Evolutionary conservation across 345 rosid species (phyloP).

Genomic region (Laguncularia racemosa): DNA sequence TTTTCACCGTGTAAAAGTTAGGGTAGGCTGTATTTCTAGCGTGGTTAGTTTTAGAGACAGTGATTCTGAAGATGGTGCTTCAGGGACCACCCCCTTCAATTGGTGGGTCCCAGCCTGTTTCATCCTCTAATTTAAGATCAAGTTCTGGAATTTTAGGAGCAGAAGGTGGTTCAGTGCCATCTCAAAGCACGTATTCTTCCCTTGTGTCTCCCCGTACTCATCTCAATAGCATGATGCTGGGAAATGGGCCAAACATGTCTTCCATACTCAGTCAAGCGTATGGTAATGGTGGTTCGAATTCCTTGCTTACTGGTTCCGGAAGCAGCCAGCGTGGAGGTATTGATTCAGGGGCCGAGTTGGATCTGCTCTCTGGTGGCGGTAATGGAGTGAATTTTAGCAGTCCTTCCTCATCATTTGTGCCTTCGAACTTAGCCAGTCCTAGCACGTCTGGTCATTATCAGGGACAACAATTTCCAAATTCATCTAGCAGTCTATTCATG

Average conservation of each 20-base stretch:
- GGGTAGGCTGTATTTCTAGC: no score
- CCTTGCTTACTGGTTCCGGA: slow-evolving; percentile 45
- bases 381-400: slow-evolving; percentile 55
- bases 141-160: slow-evolving; percentile 66
- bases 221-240: slow-evolving; percentile 72
- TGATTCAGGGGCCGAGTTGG: slow-evolving; percentile 72
- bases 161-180: slow-evolving; percentile 64
- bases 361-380: slow-evolving; percentile 57
- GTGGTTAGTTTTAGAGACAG: slow-evolving; percentile 9
- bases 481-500: slow-evolving; percentile 53
- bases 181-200: slow-evolving; percentile 61
- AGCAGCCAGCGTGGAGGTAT: slow-evolving; percentile 47
- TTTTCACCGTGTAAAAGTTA: no score
- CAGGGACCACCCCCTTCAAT: slow-evolving; percentile 77
- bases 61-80: slow-evolving; percentile 52
- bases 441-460: slow-evolving; percentile 66
- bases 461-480: slow-evolving; percentile 65
- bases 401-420: slow-evolving; percentile 37
- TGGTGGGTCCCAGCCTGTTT: slow-evolving; percentile 67
- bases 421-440: slow-evolving; percentile 54
- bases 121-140: slow-evolving; percentile 61
- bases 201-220: slow-evolving; percentile 68
- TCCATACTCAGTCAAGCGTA: slow-evolving; percentile 76
- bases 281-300: slow-evolving; percentile 58
- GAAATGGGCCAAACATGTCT: slow-evolving; percentile 62